Evolutionary conservation across 805 yeast species (phyloP), one percentile per base, ranked within the genome.

Genomic region (Maudiozyma saulgeensis): DNA sequence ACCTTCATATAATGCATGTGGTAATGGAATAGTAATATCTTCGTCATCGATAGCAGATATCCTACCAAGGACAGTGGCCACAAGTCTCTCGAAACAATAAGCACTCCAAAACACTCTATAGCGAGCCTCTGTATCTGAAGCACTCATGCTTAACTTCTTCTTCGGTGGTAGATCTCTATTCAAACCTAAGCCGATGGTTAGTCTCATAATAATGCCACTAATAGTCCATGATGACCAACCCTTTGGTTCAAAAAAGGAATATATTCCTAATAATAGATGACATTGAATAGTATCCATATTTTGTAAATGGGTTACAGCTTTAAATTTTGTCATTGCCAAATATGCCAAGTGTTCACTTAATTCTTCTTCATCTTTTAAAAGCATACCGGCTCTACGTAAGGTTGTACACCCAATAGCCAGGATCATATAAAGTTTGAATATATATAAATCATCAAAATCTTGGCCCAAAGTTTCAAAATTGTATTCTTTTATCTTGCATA

Each of bases 391-490:
- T 48, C 72, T 61, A 42, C 72, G 73, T 45, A 78, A 59, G 2
- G 79, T 71, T 9, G 79, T 73, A 48, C 79, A 76, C 1, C 82
- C 82, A 41, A 77, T 74, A 5, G 80, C 78, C 63, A 77, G 67
- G 2, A 77, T 71, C 77, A 79, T 73, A 57, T 71, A 73, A 11
- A 78, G 53, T 60, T 78, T 77, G 53, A 76, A 78, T 23, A 67
- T 61, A 19, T 64, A 66, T 13, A 51, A 35, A 15, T 55, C 58
- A 48, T 61, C 63, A 44, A 54, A 54, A 18, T 50, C 47, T 16
- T 54, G 56, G 23, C 60, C 54, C 49, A 64, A 60, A 16, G 34
- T 25, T 5, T 48, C 41, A 19, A 62, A 59, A 34, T 69, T 65
- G 35, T 70, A 63, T 35, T 61, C 60, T 7, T 60, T 47, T 5